Conservation (phyloP, 805 yeast genomes). For the Candida caryicola region DNA sequence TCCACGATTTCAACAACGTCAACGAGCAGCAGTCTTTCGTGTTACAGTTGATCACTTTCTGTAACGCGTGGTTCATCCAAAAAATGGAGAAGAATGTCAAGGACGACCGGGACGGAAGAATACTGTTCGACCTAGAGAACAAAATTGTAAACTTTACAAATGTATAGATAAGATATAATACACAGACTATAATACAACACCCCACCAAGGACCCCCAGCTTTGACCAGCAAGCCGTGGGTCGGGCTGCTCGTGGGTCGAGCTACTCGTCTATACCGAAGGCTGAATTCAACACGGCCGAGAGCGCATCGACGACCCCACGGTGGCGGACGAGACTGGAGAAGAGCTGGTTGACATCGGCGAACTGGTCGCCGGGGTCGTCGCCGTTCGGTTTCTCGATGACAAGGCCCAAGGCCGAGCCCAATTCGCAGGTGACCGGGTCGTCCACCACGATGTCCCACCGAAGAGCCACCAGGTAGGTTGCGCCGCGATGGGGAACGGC, state of each 20-base stretch:
- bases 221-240: no score
- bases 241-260: no score
- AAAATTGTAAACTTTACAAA: conserved; percentile 13
- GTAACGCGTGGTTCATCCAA: conserved; percentile 24
- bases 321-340: conserved; percentile 18
- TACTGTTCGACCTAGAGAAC: conserved; percentile 29
- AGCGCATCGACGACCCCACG: conserved; percentile 27
- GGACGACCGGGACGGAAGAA: conserved; percentile 1
- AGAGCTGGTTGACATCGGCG: conserved; percentile 15
- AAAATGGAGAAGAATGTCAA: conserved; percentile 4
- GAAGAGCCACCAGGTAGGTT: conserved; percentile 7
- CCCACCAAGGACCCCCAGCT: no score
- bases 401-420: conserved; percentile 16
- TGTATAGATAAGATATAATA: background rate
- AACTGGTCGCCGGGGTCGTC: conserved; percentile 10
- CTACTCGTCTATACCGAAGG: conserved; percentile 9
- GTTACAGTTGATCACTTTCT: conserved; percentile 23
- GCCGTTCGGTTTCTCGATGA: conserved; percentile 5
- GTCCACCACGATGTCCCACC: conserved; percentile 24
- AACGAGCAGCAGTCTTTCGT: conserved; percentile 31
- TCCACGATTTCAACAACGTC: conserved; percentile 31
- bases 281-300: conserved; percentile 19
- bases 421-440: conserved; percentile 24
- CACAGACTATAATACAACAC: no score
- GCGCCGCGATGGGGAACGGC: conserved; percentile 5